Percentiles rank a stretch among this genome's conserved stretches.
phyloP scores from a whole-genome alignment of 2,329 filamentous ascomycete genomes.

The Cladophialophora chaetospira region DNA sequence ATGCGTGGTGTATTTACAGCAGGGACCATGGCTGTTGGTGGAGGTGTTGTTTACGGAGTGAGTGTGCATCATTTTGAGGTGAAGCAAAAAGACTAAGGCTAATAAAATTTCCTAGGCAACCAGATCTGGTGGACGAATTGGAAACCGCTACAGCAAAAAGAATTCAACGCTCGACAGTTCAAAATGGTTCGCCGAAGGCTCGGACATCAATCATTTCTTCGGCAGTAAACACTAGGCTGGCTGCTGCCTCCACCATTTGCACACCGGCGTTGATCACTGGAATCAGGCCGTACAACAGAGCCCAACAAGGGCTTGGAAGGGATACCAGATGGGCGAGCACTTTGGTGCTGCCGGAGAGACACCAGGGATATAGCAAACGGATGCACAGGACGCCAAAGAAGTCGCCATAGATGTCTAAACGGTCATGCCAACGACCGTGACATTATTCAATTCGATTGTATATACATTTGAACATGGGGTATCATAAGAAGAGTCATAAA shows the following conservation, averaged over 20 bases:
- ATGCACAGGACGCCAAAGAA: not conserved
- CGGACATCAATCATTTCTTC: slow-evolving; percentile 16
- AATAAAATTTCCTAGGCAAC: slow-evolving; percentile 16
- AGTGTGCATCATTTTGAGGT: slow-evolving; percentile 14
- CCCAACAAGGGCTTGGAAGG: too few relatives aligned
- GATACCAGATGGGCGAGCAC: too few relatives aligned
- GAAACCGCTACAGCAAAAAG: slow-evolving; percentile 21
- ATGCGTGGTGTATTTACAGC: slow-evolving; percentile 26
- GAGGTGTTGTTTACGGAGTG: slow-evolving; percentile 27
- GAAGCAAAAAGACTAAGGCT: slow-evolving; percentile 4
- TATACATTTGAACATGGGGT: slow-evolving; percentile 6
- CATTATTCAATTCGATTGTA: not conserved
- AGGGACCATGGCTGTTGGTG: slow-evolving; percentile 14
- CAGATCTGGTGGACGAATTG: slow-evolving; percentile 23
- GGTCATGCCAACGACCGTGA: not conserved
- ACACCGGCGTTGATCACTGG: not conserved
- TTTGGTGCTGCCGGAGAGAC: too few relatives aligned
- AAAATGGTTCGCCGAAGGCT: slow-evolving; percentile 28
- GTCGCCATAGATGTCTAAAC: not conserved
- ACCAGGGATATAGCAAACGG: not conserved
- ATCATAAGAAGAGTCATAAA: not conserved
- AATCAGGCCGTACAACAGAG: not conserved
- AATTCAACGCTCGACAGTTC: slow-evolving; percentile 24
- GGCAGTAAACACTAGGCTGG: slow-evolving; percentile 2
- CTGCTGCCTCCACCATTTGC: not conserved